These are phyloP conservation scores for Agastache rugosa DNA, from an alignment of 257 asterid species.

Conservation along the genomic window DNA sequence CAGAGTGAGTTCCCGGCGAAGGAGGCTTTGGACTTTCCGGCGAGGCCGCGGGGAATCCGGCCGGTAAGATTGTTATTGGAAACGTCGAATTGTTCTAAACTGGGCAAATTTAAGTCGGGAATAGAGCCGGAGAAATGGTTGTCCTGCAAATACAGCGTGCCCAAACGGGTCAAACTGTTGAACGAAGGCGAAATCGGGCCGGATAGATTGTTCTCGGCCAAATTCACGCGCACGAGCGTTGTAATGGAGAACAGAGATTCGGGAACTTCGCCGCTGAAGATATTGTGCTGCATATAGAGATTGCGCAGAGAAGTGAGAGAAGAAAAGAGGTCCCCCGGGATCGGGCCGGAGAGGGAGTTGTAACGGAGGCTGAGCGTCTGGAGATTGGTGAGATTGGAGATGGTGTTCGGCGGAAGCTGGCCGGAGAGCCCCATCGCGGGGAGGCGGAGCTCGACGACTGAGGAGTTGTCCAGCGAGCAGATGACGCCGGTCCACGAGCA, in stretches of 20 bases:
- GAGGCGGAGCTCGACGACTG: conserved; percentile 68
- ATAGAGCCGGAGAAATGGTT: conserved; percentile 69
- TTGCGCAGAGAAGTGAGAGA: conserved; percentile 54
- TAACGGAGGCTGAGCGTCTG: conserved; percentile 77
- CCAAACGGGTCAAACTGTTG: conserved; percentile 58
- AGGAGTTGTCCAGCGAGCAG: conserved; percentile 50
- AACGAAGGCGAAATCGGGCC: conserved; percentile 61
- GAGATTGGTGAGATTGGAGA: conserved; percentile 64
- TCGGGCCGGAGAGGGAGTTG: conserved; percentile 66
- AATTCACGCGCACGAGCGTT: conserved; percentile 66
- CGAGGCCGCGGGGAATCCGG: conserved; percentile 59
- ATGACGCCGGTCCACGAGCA: conserved; percentile 76
- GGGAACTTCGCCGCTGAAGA: conserved; percentile 63
- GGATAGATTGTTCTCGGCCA: conserved; percentile 65
- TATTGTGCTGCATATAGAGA: conserved; percentile 64
- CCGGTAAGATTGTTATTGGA: conserved; percentile 65
- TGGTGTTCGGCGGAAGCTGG: conserved; percentile 50
- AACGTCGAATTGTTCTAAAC: conserved; percentile 61
- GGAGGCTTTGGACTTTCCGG: conserved; percentile 49
- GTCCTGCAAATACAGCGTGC: conserved; percentile 64
- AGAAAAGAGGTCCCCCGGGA: conserved; percentile 59
- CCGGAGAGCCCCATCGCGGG: conserved; percentile 87
- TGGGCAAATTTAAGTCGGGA: conserved; percentile 55
- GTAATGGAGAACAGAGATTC: conserved; percentile 51
- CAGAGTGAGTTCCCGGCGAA: conserved; percentile 79